Conservation (phyloP, 2,329 filamentous ascomycete genomes). For the Penicillium sp. region DNA sequence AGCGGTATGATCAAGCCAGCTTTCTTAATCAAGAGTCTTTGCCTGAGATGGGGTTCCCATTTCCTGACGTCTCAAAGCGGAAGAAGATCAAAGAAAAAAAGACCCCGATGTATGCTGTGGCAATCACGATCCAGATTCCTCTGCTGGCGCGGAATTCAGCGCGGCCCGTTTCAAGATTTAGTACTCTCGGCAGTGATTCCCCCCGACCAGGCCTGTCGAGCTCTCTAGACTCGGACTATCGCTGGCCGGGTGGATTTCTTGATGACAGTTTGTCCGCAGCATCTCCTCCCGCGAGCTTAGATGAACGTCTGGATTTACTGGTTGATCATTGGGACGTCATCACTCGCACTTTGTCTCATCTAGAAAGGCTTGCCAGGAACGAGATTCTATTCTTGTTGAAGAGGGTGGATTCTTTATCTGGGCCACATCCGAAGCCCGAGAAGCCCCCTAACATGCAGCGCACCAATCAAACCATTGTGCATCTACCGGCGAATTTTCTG, state of each 20-base stretch:
- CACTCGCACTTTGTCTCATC: conserved; percentile 49
- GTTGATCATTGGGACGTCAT: conserved; percentile 57
- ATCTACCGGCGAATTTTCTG: conserved; percentile 48
- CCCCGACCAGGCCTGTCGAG: conserved; percentile 34
- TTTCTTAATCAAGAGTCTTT: conserved; percentile 32
- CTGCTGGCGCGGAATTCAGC: conserved; percentile 31
- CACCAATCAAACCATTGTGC: conserved; percentile 45
- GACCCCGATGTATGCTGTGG: conserved; percentile 56
- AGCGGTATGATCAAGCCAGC: conserved; percentile 30
- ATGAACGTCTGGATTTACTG: conserved; percentile 52
- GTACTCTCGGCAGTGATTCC: conserved; percentile 29
- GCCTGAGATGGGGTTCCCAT: conserved; percentile 34
- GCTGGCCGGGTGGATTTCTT: conserved; percentile 33
- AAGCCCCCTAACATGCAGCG: conserved; percentile 46
- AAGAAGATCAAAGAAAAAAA: conserved; percentile 48
- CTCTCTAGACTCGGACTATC: conserved; percentile 40
- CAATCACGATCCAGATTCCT: conserved; percentile 52
- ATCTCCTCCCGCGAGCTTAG: conserved; percentile 45
- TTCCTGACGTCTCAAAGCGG: conserved; percentile 37
- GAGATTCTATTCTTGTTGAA: conserved; percentile 49
- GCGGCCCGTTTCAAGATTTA: conserved; percentile 35
- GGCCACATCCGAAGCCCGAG: conserved; percentile 39
- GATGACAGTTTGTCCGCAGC: conserved; percentile 42
- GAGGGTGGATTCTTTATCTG: conserved; percentile 40
- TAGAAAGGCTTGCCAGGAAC: conserved; percentile 49